Conservation (phyloP, 1,139 yeast species). For the Saccharomyces hybrid region DNA sequence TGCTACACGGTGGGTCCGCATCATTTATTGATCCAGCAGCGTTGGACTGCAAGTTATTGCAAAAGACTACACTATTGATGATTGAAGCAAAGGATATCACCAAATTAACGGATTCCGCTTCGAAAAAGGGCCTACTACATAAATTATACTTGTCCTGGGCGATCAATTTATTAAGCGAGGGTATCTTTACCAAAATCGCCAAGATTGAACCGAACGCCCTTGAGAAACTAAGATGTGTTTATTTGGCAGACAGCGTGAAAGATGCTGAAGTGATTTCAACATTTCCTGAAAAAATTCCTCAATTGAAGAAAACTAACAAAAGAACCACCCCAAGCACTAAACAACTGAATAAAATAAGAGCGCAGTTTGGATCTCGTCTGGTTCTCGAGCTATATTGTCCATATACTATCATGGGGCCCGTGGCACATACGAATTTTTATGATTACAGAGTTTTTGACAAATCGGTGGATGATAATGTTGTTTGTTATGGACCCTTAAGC, state of each 20-base stretch:
- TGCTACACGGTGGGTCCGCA: constrained; percentile 34
- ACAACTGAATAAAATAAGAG: constrained; percentile 40
- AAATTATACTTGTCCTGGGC: constrained; percentile 26
- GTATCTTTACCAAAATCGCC: constrained; percentile 35
- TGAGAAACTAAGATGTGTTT: constrained; percentile 36
- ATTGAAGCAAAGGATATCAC: constrained; percentile 8
- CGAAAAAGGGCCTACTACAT: constrained; percentile 4
- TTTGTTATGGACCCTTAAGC: constrained; percentile 32
- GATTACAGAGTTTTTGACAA: constrained; percentile 48
- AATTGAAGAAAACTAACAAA: constrained; percentile 8
- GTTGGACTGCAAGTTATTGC: constrained; percentile 1
- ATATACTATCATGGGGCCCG: constrained; percentile 47
- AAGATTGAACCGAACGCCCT: constrained; percentile 14
- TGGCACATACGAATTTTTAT: constrained; percentile 50
- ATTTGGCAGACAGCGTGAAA: constrained; percentile 29
- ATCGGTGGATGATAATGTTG: constrained; percentile 23
- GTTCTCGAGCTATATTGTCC: constrained; percentile 45
- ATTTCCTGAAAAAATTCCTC: constrained; percentile 15
- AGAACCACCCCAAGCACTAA: constrained; percentile 23
- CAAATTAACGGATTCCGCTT: constrained; percentile 2
- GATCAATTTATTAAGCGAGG: constrained; percentile 35
- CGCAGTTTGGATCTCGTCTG: constrained; percentile 43
- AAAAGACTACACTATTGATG: constrained; percentile 19
- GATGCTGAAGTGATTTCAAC: constrained; percentile 13
- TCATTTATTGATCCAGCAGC: constrained; percentile 12